Percentiles rank a stretch among this genome's conserved stretches.
phyloP scores from a whole-genome alignment of 495 filamentous ascomycete genomes.

The Aspergillus baeticus region DNA sequence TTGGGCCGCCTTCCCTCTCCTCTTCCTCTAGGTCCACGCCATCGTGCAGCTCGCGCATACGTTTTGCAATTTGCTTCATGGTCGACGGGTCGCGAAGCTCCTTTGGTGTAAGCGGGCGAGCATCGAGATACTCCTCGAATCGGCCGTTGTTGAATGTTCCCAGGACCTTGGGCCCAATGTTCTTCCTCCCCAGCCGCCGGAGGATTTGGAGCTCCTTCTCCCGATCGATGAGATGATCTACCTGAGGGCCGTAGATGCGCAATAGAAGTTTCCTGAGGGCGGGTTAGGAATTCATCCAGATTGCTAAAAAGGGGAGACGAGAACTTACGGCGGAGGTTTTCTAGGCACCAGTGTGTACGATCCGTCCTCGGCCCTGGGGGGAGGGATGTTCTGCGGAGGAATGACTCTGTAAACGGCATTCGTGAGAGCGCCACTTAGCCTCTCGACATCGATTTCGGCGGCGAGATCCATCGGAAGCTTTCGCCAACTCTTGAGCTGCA shows the following conservation, averaged over 20 bases:
- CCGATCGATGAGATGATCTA: constrained; percentile 92
- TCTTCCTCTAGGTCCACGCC: constrained; percentile 80
- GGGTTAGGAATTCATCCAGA: constrained; percentile 14
- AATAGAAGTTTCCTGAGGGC: constrained; percentile 72
- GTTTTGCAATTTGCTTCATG: constrained; percentile 93
- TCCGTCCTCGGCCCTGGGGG: constrained; percentile 35
- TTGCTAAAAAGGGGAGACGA: neutral
- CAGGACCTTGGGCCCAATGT: constrained; percentile 88
- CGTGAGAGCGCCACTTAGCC: constrained; percentile 90
- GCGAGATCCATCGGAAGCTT: constrained; percentile 71
- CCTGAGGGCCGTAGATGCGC: constrained; percentile 92
- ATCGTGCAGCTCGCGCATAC: constrained; percentile 94
- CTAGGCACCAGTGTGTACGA: constrained; percentile 37
- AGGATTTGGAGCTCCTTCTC: constrained; percentile 88
- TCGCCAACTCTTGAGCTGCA: constrained; percentile 87
- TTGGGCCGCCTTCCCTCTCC: constrained; percentile 75
- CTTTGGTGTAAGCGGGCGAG: constrained; percentile 68
- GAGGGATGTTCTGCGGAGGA: constrained; percentile 62
- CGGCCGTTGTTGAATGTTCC: constrained; percentile 95
- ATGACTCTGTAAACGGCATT: constrained; percentile 95
- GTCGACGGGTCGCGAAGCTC: constrained; percentile 81
- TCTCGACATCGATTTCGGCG: constrained; percentile 71
- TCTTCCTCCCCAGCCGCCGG: constrained; percentile 80
- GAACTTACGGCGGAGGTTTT: constrained; percentile 54
- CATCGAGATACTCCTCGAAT: constrained; percentile 91